phyloP scores from a whole-genome alignment of 768 basidiomycete genomes.

The Plicaturopsis crispa region DNA sequence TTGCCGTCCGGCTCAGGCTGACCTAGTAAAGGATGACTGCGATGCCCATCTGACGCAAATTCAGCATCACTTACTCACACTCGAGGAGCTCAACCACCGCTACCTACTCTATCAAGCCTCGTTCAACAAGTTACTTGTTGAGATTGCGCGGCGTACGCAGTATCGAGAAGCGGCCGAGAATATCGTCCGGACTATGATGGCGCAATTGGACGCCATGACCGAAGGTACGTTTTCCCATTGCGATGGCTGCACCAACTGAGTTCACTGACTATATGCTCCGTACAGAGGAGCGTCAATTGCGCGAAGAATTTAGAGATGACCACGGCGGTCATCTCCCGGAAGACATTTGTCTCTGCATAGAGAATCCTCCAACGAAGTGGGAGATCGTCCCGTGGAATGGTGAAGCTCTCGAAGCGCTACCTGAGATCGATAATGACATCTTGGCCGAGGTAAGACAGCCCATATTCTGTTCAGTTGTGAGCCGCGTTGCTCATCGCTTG shows the following conservation, averaged over 20 bases:
- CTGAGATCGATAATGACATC: conserved; percentile 54
- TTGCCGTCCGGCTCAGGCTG: background rate
- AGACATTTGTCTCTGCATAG: conserved; percentile 74
- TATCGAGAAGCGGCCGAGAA: conserved; percentile 62
- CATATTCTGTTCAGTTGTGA: background rate
- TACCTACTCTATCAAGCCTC: conserved; percentile 67
- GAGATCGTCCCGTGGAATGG: conserved; percentile 53
- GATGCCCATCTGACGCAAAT: conserved; percentile 47
- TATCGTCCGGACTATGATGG: conserved; percentile 58
- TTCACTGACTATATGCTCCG: conserved; percentile 1
- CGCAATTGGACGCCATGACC: conserved; percentile 55
- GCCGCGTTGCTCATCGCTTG: background rate
- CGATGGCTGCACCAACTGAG: background rate
- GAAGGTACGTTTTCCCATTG: conserved; percentile 46
- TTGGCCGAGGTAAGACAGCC: conserved; percentile 39
- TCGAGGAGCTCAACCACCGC: conserved; percentile 58
- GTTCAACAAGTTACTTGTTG: conserved; percentile 65
- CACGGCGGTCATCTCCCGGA: conserved; percentile 70
- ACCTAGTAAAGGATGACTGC: conserved; percentile 32
- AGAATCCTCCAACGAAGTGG: conserved; percentile 69
- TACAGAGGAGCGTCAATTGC: conserved; percentile 59
- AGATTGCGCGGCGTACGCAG: conserved; percentile 60
- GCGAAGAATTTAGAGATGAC: conserved; percentile 64
- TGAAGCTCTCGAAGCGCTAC: conserved; percentile 49
- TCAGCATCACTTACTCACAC: conserved; percentile 51